A percentile compares a stretch with the other conserved stretches of the same genome.
phyloP scores from a whole-genome alignment of 2,329 filamentous ascomycete genomes.

The Penicillium decumbens region DNA sequence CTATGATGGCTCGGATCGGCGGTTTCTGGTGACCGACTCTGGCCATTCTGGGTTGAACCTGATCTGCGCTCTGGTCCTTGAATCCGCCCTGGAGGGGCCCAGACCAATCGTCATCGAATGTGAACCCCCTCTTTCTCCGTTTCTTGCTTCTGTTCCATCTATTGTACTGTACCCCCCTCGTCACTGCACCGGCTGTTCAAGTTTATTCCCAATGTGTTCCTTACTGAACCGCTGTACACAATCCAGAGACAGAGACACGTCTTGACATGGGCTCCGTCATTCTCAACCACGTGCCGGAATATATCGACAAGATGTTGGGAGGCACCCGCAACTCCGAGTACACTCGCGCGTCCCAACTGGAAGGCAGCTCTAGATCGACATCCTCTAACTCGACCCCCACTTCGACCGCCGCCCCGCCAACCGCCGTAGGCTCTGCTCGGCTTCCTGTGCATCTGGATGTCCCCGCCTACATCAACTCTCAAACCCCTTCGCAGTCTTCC shows the following conservation, averaged over 20 bases:
- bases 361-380: constrained; percentile 30
- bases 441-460: constrained; percentile 31
- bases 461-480: constrained; percentile 35
- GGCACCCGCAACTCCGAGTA: constrained; percentile 41
- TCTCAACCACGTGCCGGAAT: constrained; percentile 66
- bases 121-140: constrained; percentile 7
- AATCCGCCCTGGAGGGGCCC: neutral
- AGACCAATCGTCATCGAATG: constrained; percentile 12
- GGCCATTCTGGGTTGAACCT: neutral
- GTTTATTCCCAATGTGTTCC: constrained; percentile 5
- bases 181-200: neutral
- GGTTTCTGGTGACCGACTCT: neutral
- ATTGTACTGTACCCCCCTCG: constrained; percentile 1
- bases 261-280: constrained; percentile 59
- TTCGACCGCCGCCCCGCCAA: constrained; percentile 35
- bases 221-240: constrained; percentile 6
- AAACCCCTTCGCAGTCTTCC: constrained; percentile 24
- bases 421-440: constrained; percentile 32
- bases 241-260: constrained; percentile 6
- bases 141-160: constrained; percentile 1
- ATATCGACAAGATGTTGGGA: constrained; percentile 64
- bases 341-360: constrained; percentile 24
- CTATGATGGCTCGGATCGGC: constrained; percentile 1
- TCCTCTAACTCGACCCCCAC: constrained; percentile 35
- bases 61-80: constrained; percentile 2